Evolutionary conservation across 352 stramenopile genomes (phyloP), one percentile per base, ranked within the genome.

Genomic region (Globisporangium recalcitrans): DNA sequence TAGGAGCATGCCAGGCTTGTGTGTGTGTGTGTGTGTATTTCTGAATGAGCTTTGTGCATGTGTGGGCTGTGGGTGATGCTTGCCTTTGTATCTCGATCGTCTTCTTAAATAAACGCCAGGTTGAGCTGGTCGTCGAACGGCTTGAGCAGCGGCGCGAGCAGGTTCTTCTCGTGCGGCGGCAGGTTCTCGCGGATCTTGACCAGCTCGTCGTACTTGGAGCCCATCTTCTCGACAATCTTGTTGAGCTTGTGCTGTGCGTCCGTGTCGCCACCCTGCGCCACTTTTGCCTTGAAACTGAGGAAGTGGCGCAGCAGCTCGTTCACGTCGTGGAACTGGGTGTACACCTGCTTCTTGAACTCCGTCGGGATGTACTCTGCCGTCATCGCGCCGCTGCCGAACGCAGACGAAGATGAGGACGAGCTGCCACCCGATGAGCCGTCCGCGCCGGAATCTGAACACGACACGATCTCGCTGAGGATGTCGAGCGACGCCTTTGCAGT

Each of bases 51-150:
- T 34, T 27, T 22, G 13, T 44, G 31, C 42, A 11, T 48, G 31
- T 59, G 13, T 42, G n/a, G 19, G 5, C n/a, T 52, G 36, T 51
- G 14, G 52, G 14, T 26, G 24, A 3, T 27, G 14, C 22, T 32
- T 27, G 47, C 11, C 32, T 16, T 60, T 24, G 27, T 4, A 31
- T 60, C 19, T 13, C 13, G 11, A 31, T 7, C 14, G 19, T 9
- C 6, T 42, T 40, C 24, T 76, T 88, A 87, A 74, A 93, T 90
- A 84, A 95, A 93, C 32, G 86, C 82, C 56, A 91, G 69, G 65
- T 95, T 93, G 58, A 95, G 84, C 66, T 95, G 86, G 66, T 95
- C 85, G 48, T 90, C 80, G 67, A 91, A 91, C 13, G 84, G 86
- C 60, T 91, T 91, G 59, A 95, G 80, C 65, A 95, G 62, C 57